Conservation (phyloP, 768 basidiomycete species). For the Lactarius vividus region DNA sequence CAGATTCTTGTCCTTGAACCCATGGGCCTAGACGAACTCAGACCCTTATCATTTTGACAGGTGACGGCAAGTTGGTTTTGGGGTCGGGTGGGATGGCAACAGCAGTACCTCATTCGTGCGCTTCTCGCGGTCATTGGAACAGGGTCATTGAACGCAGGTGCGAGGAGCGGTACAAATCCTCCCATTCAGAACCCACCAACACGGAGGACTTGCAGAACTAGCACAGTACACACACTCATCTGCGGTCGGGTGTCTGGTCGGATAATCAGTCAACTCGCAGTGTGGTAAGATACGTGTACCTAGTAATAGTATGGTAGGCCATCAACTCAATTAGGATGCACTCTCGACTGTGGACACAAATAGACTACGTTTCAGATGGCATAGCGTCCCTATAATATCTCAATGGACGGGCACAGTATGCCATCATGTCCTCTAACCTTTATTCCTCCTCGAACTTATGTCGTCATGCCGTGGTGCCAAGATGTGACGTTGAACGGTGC, state of each 20-base stretch:
- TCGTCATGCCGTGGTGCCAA: not conserved
- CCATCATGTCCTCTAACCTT: not conserved
- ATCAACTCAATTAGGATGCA: too few relatives aligned
- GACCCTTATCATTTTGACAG: not conserved
- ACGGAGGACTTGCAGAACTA: too few relatives aligned
- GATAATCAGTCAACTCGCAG: too few relatives aligned
- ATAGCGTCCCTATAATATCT: not conserved
- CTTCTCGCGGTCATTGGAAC: not conserved
- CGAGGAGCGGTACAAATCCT: not conserved
- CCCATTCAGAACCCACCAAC: not conserved
- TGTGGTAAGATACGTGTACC: too few relatives aligned
- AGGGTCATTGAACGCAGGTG: too few relatives aligned
- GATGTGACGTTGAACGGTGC: conserved; percentile 32
- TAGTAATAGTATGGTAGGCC: too few relatives aligned
- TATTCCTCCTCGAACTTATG: not conserved
- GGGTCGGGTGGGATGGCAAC: not conserved
- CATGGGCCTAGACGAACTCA: not conserved
- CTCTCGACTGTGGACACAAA: not conserved
- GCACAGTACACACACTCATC: too few relatives aligned
- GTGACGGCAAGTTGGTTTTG: not conserved
- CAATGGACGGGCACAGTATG: not conserved
- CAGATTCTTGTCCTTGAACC: too few relatives aligned
- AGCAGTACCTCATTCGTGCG: not conserved
- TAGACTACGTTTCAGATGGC: not conserved
- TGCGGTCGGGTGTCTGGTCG: too few relatives aligned